Evolutionary conservation across 2,329 filamentous ascomycete species (phyloP).

Genomic region (Fusarium denticulatum): DNA sequence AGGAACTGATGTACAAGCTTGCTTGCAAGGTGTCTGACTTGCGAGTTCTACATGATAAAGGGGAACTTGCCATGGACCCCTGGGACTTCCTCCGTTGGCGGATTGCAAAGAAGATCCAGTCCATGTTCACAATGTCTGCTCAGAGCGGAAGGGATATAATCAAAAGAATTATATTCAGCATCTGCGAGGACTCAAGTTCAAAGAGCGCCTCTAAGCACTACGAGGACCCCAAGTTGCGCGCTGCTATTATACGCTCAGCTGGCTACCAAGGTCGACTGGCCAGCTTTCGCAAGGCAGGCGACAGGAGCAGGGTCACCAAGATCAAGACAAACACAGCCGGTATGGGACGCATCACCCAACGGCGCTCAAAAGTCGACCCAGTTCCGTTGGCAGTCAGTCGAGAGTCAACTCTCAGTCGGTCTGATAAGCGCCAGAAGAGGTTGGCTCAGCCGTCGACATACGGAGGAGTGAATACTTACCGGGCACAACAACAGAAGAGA

Average conservation of each 20-base stretch:
- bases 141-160: conserved; percentile 12
- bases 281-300: conserved; percentile 31
- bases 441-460: conserved; percentile 25
- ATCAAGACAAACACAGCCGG: not conserved
- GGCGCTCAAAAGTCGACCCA: not conserved
- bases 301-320: not conserved
- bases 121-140: not conserved
- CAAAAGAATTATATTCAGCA: conserved; percentile 2
- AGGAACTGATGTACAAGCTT: conserved; percentile 50
- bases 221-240: conserved; percentile 43
- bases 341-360: not conserved
- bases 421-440: conserved; percentile 14
- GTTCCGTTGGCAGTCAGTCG: not conserved
- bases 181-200: conserved; percentile 12
- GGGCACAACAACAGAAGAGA: conserved; percentile 19
- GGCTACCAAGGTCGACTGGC: conserved; percentile 26
- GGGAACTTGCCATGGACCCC: conserved; percentile 49
- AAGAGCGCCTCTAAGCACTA: conserved; percentile 9
- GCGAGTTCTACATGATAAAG: conserved; percentile 33
- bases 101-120: conserved; percentile 30
- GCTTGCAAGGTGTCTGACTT: conserved; percentile 49
- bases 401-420: not conserved
- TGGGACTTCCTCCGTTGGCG: conserved; percentile 53
- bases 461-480: conserved; percentile 43
- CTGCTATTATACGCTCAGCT: conserved; percentile 45